Evolutionary conservation across 108 stramenopile genomes (phyloP), one percentile per base, ranked within the genome.

Genomic region (Aurantiochytrium sp.): DNA sequence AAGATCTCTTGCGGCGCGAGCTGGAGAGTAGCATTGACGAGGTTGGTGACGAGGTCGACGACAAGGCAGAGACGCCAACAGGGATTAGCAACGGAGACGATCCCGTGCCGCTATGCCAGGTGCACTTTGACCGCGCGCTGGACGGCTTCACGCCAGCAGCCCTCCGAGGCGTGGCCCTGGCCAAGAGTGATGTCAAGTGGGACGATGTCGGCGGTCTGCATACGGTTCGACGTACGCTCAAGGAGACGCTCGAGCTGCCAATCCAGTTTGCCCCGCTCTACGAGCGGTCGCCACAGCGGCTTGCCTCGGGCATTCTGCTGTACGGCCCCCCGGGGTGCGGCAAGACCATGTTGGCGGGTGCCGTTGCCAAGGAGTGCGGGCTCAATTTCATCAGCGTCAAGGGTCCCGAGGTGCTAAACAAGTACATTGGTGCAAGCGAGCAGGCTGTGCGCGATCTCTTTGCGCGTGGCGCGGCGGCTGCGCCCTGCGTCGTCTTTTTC

Each of bases 281-380:
- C 87, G 89, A 91, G 87, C 89, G 58, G 12, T 87, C 89, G 12
- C 91, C 89, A 3, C 90, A 89, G 53, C 93, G 96, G 8, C 92
- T 97, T n/a, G 97, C 97, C 8, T 96, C 96, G 6, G 98, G 98
- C 42, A 95, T 97, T 10, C 90, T 99, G 72, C 90, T 98, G 23
- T 98, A 97, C 89, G 98, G 98, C 8, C 98, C 98, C n/a, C 97
- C 97, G 5, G 98, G 98, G 44, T 99, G 98, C 91, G 98, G 98
- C 4, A 93, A 93, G 92, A 94, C 93, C 44, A 92, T 94, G 69
- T 89, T 98, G 44, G 96, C 97, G 5, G 95, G 96, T 23, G 96
- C 97, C 5, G 94, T 98, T 58, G 98, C 97, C 44, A 91, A 95
- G 73, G 90, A 91, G 49, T 95, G 96, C 89, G 95, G 95, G 21